These are phyloP conservation scores for Fomitiporia mediterranea DNA, from an alignment of 1,284 basidiomycete species.

Conservation along the genomic window DNA sequence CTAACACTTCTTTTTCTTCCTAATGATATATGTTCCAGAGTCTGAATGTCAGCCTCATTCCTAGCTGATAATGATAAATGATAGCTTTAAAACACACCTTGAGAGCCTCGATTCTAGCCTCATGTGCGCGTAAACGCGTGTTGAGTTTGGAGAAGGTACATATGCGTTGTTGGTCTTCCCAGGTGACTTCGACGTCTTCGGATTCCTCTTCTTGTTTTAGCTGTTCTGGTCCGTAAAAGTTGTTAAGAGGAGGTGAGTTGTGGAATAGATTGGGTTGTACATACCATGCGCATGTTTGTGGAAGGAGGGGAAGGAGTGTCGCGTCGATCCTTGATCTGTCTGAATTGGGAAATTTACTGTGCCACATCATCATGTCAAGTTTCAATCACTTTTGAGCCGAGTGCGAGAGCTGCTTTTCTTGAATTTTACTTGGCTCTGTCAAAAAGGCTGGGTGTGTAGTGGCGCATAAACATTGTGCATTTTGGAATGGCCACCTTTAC, in stretches of 20 bases:
- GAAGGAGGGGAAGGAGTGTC: not conserved
- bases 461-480: no score
- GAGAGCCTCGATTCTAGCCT: conserved; percentile 67
- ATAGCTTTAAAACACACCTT: conserved; percentile 67
- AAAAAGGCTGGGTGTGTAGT: no score
- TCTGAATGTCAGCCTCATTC: not conserved
- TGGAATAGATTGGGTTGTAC: not conserved
- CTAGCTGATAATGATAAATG: no score
- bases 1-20: conserved; percentile 91
- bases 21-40: conserved; percentile 34
- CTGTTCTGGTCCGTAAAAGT: conserved; percentile 36
- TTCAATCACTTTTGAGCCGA: no score
- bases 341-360: no score
- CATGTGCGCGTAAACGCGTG: conserved; percentile 65
- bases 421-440: no score
- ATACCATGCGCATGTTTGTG: conserved; percentile 7
- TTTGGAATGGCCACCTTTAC: no score
- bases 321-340: not conserved
- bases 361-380: no score
- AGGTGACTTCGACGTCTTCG: conserved; percentile 86
- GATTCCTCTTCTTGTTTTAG: conserved; percentile 75
- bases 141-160: conserved; percentile 93
- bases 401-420: no score
- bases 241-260: not conserved
- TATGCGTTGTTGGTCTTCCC: conserved; percentile 95